These are phyloP conservation scores for Stevia rebaudiana DNA, from an alignment of 140 eudicot species.

Conservation along the genomic window DNA sequence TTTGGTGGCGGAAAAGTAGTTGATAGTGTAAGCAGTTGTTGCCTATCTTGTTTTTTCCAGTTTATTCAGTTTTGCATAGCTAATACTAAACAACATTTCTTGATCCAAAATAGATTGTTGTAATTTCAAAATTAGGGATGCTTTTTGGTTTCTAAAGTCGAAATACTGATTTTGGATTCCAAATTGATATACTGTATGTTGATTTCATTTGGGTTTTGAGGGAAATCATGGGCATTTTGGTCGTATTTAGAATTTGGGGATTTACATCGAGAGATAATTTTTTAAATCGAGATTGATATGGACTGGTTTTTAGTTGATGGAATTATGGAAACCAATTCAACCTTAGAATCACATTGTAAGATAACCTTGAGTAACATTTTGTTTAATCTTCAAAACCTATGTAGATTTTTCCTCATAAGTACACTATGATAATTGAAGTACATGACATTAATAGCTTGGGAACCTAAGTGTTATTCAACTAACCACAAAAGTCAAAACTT, in stretches of 20 bases:
- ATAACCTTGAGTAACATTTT: neutral
- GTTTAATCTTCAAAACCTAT: neutral
- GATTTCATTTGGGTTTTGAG: too few species aligned
- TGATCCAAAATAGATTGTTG: neutral
- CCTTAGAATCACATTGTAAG: neutral
- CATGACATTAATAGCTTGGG: neutral
- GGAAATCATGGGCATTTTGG: neutral
- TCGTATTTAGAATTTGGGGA: neutral
- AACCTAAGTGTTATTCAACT: neutral
- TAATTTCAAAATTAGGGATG: neutral
- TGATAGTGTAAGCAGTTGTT: slow-evolving; percentile 31
- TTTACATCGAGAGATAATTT: too few species aligned
- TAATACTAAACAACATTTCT: neutral
- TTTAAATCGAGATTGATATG: neutral
- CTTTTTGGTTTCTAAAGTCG: neutral
- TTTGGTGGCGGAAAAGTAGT: slow-evolving; percentile 7
- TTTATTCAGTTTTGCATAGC: neutral
- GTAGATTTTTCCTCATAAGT: neutral
- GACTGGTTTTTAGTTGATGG: neutral
- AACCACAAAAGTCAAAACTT: neutral
- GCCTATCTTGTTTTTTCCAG: neutral
- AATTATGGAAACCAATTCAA: neutral
- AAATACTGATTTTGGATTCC: neutral
- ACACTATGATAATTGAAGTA: too few species aligned
- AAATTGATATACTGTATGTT: too few species aligned